A percentile compares a stretch with the other conserved stretches of the same genome.
Evolutionary conservation across 345 rosid genomes (phyloP).

Genomic region (Stellera chamaejasme): DNA sequence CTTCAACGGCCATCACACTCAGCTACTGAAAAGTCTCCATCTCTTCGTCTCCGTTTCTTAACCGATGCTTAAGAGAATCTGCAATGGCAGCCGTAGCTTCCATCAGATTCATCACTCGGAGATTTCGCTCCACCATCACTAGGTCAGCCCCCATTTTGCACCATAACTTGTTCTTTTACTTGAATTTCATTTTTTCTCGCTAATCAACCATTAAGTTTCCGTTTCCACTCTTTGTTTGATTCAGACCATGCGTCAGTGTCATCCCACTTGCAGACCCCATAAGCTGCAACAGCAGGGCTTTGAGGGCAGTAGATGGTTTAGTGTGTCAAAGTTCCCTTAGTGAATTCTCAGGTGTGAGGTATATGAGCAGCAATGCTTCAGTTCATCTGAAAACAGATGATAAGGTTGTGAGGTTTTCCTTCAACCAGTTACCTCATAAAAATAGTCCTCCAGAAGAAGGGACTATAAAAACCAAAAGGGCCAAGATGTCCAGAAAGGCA

Average conservation of each 20-base stretch:
- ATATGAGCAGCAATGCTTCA: conserved; percentile 40
- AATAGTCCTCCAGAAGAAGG: conserved; percentile 18
- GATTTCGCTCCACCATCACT: not conserved
- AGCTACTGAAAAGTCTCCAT: too few relatives aligned
- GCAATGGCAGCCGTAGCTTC: conserved; percentile 8
- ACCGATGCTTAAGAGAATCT: not conserved
- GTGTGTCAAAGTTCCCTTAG: conserved; percentile 12
- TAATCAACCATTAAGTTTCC: conserved; percentile 27
- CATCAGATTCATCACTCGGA: not conserved
- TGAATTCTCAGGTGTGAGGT: conserved; percentile 24
- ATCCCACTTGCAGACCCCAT: conserved; percentile 9
- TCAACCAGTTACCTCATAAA: conserved; percentile 23
- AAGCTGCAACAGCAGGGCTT: conserved; percentile 14
- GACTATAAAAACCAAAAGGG: conserved; percentile 35
- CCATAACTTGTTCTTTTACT: not conserved
- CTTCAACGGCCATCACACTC: too few relatives aligned
- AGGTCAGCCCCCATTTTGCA: not conserved
- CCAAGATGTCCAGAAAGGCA: conserved; percentile 53
- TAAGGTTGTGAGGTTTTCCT: conserved; percentile 60
- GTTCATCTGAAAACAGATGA: conserved; percentile 50
- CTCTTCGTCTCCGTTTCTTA: too few relatives aligned
- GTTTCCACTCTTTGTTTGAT: conserved; percentile 15
- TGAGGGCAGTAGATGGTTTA: conserved; percentile 10
- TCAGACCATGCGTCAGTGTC: conserved; percentile 10
- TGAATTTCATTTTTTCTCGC: not conserved